Evolutionary conservation across 2,329 filamentous ascomycete genomes (phyloP), one percentile per base, ranked within the genome.

Genomic region (Diaporthe sp.): DNA sequence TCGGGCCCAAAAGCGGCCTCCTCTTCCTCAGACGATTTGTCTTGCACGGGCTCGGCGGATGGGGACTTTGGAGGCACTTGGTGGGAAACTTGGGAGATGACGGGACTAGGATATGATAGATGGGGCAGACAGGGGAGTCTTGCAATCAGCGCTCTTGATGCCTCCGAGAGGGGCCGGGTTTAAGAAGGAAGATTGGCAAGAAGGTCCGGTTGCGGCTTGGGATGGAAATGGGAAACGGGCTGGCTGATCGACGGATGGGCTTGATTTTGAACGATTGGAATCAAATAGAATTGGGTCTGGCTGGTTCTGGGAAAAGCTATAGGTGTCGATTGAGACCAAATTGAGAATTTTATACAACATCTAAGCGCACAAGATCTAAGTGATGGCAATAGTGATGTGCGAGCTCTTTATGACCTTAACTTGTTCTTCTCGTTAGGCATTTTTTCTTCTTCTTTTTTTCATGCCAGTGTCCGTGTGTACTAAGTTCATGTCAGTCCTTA

Each of bases 361-460:
- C 4, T 30, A 30, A 25, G 10, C 0, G 4, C 12, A 7, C 12
- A 2, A 15, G 6, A 7, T 17, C 19, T 5, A 1, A 28, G 1
- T 9, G 28, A 33, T 17, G 42, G 22, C 42, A 8, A 19, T 8
- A 6, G 42, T 33, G 25, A 54, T 17, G 25, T 54, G 25, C 33
- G 28, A 33, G 52, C 52, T 54, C 17, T 6, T 55, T 19, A 28
- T 55, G 28, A 19, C 25, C 28, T 17, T 17, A 13, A 25, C 7
- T 25, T 30, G 10, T 15, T 25, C 25, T 28, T 13, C 50, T 30
- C 1, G n/a, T n/a, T n/a, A n/a, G 35, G 35, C 10, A 5, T 17
- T 2, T 7, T 30, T 55, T 9, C 5, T 33, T 33, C 8, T 55
- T 6, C 8, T 17, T 19, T 45, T 45, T 7, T 22, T 22, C 42